phyloP scores from a whole-genome alignment of 176 grass and related monocot species.

The Hordeum vulgare region MorexV3_pseudomolecules_assembly NC_058520.1:447155874-447156373 shows the following conservation, averaged over 20 bases:
- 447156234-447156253: background rate
- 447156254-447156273: background rate
- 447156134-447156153: background rate
- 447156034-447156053: background rate
- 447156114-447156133: background rate
- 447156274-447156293: background rate
- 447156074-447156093: background rate
- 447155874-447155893: background rate
- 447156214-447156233: background rate
- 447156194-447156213: background rate
- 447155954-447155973: background rate
- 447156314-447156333: background rate
- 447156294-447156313: background rate
- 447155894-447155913: background rate
- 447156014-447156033: too few species aligned
- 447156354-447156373: background rate
- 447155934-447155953: background rate
- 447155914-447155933: background rate
- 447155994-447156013: too few species aligned
- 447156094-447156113: background rate
- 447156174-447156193: background rate
- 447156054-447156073: background rate
- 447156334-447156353: background rate
- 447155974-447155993: too few species aligned
- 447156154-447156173: background rate